Evolutionary conservation across 371 early-diverging fungal genomes (phyloP).

Genomic region (Lichtheimia ornata): DNA sequence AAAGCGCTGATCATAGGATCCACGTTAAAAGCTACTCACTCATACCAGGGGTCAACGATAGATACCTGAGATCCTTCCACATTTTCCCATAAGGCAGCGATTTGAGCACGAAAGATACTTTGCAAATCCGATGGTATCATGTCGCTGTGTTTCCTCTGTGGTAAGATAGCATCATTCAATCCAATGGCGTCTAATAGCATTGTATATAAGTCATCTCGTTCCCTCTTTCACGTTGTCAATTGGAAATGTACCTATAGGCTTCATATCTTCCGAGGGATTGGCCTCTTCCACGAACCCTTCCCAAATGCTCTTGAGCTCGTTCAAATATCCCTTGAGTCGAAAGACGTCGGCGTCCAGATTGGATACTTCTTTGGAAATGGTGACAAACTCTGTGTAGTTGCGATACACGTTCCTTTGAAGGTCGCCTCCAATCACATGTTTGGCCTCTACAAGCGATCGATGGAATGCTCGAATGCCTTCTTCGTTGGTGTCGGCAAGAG

Average conservation of each 20-base stretch:
- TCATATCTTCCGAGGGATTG: slow-evolving; percentile 28
- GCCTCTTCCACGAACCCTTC: slow-evolving; percentile 56
- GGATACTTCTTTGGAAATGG: slow-evolving; percentile 92
- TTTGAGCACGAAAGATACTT: slow-evolving; percentile 63
- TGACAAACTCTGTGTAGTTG: slow-evolving; percentile 93
- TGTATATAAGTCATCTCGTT: neutral
- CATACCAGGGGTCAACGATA: neutral
- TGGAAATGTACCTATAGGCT: slow-evolving; percentile 3
- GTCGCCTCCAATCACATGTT: slow-evolving; percentile 78
- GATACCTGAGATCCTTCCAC: slow-evolving; percentile 75
- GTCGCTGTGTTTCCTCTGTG: slow-evolving; percentile 36
- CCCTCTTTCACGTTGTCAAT: too few species aligned
- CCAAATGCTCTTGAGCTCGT: slow-evolving; percentile 69
- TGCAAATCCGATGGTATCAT: slow-evolving; percentile 54
- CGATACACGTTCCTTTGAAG: slow-evolving; percentile 89
- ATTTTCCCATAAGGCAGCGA: slow-evolving; percentile 72
- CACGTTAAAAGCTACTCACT: neutral
- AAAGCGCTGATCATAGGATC: slow-evolving; percentile 50
- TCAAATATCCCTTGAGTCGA: slow-evolving; percentile 64
- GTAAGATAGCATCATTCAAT: slow-evolving; percentile 25
- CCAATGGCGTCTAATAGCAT: slow-evolving; percentile 8
- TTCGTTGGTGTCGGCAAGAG: slow-evolving; percentile 60
- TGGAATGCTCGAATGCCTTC: slow-evolving; percentile 65
- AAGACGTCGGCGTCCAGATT: slow-evolving; percentile 78
- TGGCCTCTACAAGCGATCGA: slow-evolving; percentile 68